Conservation (phyloP, 2,329 filamentous ascomycete species). For the Diaporthe citrichinensis region DNA sequence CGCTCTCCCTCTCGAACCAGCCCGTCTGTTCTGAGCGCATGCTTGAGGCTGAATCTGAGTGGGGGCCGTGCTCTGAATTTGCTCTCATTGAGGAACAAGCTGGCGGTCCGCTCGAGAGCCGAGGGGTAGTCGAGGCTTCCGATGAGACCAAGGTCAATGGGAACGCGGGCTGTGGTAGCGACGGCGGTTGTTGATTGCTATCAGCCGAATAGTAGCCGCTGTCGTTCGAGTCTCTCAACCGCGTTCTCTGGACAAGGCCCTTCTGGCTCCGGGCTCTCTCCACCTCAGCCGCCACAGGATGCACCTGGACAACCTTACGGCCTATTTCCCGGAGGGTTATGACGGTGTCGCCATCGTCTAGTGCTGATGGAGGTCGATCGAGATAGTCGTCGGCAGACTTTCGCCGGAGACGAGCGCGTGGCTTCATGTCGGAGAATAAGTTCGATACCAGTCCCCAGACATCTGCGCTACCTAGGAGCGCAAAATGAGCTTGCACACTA, state of each 20-base stretch:
- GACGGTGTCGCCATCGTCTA: not conserved
- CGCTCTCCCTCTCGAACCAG: no score
- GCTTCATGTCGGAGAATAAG: not conserved
- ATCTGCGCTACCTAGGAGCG: slow-evolving; percentile 32
- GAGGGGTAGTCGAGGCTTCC: not conserved
- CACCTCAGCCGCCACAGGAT: not conserved
- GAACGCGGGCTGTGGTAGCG: not conserved
- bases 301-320: not conserved
- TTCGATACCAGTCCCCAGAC: not conserved
- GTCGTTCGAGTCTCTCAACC: slow-evolving; percentile 6
- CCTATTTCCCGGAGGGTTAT: not conserved
- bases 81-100: no score
- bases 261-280: slow-evolving; percentile 13
- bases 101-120: not conserved
- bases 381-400: not conserved
- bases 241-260: not conserved
- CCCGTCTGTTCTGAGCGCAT: not conserved
- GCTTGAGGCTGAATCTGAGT: not conserved
- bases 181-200: not conserved
- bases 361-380: not conserved
- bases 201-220: slow-evolving; percentile 35
- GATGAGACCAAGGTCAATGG: not conserved
- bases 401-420: not conserved
- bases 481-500: not conserved
- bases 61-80: not conserved